These are phyloP conservation scores for Podospora bellae-mahoneyi DNA, from an alignment of 495 filamentous ascomycete species.

Conservation along the genomic window DNA sequence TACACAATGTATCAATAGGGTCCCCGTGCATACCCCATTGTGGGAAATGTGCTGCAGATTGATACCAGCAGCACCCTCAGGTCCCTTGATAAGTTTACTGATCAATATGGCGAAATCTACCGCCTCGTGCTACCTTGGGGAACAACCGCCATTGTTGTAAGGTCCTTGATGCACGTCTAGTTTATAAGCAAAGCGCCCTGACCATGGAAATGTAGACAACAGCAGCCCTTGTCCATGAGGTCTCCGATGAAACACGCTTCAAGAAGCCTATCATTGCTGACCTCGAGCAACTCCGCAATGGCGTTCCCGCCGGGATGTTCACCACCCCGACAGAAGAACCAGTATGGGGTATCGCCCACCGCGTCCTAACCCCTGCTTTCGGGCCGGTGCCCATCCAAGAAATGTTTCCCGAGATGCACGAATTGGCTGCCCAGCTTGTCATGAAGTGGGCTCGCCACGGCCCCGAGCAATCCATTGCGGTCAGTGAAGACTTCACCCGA, in stretches of 20 bases:
- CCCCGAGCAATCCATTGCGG: constrained; percentile 45
- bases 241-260: constrained; percentile 5
- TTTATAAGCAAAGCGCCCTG: neutral
- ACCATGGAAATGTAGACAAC: neutral
- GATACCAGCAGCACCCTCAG: neutral
- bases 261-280: constrained; percentile 18
- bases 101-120: constrained; percentile 9
- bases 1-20: neutral
- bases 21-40: neutral
- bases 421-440: constrained; percentile 58
- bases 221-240: constrained; percentile 5
- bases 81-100: neutral
- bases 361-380: constrained; percentile 59
- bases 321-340: constrained; percentile 48
- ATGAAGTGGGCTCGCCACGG: constrained; percentile 65
- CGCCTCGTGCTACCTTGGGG: neutral
- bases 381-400: constrained; percentile 57
- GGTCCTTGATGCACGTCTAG: neutral
- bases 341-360: constrained; percentile 62
- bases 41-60: constrained; percentile 1
- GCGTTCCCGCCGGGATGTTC: constrained; percentile 57
- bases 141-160: neutral
- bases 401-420: constrained; percentile 65
- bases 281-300: constrained; percentile 48
- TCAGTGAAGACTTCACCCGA: constrained; percentile 61